These are phyloP conservation scores for Aureobasidium pullulans DNA, from an alignment of 2,329 filamentous ascomycete genomes.

Conservation along the genomic window DNA sequence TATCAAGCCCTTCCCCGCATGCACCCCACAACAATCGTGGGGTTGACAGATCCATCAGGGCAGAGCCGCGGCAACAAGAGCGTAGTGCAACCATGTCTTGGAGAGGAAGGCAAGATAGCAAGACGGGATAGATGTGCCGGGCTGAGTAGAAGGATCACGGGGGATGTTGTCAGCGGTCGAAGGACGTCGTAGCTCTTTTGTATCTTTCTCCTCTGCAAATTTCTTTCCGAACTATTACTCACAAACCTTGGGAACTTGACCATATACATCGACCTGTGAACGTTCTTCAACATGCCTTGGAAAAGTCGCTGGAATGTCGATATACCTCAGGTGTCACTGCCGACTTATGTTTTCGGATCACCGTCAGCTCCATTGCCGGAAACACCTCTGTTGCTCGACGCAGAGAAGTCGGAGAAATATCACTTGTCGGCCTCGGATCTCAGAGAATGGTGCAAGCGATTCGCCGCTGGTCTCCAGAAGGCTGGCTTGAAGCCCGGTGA, in stretches of 20 bases:
- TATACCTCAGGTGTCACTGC: slow-evolving; percentile 39
- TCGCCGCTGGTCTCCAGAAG: slow-evolving; percentile 58
- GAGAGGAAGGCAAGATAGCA: background rate
- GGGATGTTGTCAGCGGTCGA: background rate
- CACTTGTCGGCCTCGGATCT: slow-evolving; percentile 58
- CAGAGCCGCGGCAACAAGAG: background rate
- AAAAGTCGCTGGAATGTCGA: slow-evolving; percentile 43
- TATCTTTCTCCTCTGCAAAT: background rate
- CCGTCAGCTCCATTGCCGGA: slow-evolving; percentile 37
- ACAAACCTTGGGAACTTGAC: background rate
- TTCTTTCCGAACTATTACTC: background rate
- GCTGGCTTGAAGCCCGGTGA: slow-evolving; percentile 61
- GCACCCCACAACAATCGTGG: background rate
- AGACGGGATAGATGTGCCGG: background rate
- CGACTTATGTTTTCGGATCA: slow-evolving; percentile 45
- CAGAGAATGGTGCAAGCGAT: slow-evolving; percentile 62
- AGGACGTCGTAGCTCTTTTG: background rate
- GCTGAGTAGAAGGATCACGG: background rate
- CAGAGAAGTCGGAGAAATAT: slow-evolving; percentile 58
- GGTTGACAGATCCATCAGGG: background rate
- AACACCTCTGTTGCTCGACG: slow-evolving; percentile 51
- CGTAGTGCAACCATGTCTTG: background rate
- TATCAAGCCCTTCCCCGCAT: background rate
- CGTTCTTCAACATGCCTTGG: slow-evolving; percentile 38
- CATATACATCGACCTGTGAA: background rate